Evolutionary conservation across 2,329 filamentous ascomycete genomes (phyloP), one percentile per base, ranked within the genome.

Genomic region (Lecanoromycetidae sp.): DNA sequence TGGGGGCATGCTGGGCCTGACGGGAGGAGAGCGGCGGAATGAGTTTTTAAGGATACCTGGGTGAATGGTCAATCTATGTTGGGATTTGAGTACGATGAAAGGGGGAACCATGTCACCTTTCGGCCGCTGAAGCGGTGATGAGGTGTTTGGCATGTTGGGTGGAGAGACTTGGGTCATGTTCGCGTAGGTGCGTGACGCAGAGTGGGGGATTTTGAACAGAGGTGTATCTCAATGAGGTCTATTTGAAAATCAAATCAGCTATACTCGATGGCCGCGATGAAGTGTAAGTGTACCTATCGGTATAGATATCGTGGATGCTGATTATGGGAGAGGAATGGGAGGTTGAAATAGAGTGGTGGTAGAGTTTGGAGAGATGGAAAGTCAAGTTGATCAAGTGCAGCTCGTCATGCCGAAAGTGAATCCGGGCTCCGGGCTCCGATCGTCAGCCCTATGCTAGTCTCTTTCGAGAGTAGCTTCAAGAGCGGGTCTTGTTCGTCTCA

Each of bases 21-120:
- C 60, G 26, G 74, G 71, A 17, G 79, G 75, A 25, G 77, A 76
- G 50, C 74, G 71, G 57, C 76, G 80, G 52, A 75, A 86, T 40
- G 84, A 82, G 70, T 94, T 94, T 69, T 96, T 96, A 57, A 96
- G 78, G 58, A 96, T 96, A 56, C 90, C 90, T 95, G 56, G 15
- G 27, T 36, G 43, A 42, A 3, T 8, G 26, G 6, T 34, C 12
- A 36, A 20, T 27, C 15, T n/a, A 25, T 29, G 8, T 37, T 41
- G 42, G 51, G 34, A 44, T 44, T 43, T 51, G 53, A 42, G 36
- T 46, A 49, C 46, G 55, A 53, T 36, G 49, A 39, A 27, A 41
- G 44, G 29, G 29, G 22, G 37, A n/a, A n/a, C n/a, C n/a, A n/a
- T n/a, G n/a, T n/a, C 52, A 44, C 46, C 46, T 40, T 49, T 49